Conservation (phyloP, 2,329 filamentous ascomycete species). For the Arthrobotrys pseudoclavata region DNA sequence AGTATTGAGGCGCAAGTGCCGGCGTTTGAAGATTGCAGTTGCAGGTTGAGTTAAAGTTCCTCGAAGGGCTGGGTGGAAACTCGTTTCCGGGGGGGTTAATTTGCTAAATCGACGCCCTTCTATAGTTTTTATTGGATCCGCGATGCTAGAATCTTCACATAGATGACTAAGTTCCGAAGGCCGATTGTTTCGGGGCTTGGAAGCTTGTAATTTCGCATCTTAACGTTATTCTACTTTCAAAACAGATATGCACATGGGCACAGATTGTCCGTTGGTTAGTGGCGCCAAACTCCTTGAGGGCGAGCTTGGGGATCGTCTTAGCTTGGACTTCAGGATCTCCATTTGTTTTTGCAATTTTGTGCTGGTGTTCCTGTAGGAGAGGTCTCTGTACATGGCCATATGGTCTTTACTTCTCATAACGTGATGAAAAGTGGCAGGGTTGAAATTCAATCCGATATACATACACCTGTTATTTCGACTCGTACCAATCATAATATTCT, state of each 20-base stretch:
- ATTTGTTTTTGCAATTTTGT: too few species aligned
- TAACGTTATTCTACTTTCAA: slow-evolving; percentile 27
- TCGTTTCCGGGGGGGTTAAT: slow-evolving; percentile 13
- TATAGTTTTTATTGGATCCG: background rate
- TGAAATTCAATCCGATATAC: background rate
- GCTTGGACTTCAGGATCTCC: background rate
- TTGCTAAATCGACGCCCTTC: background rate
- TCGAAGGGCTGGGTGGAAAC: slow-evolving; percentile 12
- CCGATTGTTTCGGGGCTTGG: slow-evolving; percentile 42
- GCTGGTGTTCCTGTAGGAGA: too few species aligned
- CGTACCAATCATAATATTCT: background rate
- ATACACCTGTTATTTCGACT: background rate
- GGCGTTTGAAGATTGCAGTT: background rate
- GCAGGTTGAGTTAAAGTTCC: background rate
- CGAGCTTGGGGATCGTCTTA: background rate
- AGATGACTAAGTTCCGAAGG: slow-evolving; percentile 39
- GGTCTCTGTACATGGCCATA: too few species aligned
- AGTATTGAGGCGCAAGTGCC: slow-evolving; percentile 24
- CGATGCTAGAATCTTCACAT: background rate
- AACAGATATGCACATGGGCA: slow-evolving; percentile 11
- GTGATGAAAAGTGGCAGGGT: slow-evolving; percentile 4
- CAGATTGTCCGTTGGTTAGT: slow-evolving; percentile 6
- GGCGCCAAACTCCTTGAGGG: background rate
- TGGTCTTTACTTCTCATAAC: background rate
- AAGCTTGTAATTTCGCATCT: slow-evolving; percentile 2